Conservation (phyloP, 148 eudicot genomes). For the Arbutus unedo region DNA sequence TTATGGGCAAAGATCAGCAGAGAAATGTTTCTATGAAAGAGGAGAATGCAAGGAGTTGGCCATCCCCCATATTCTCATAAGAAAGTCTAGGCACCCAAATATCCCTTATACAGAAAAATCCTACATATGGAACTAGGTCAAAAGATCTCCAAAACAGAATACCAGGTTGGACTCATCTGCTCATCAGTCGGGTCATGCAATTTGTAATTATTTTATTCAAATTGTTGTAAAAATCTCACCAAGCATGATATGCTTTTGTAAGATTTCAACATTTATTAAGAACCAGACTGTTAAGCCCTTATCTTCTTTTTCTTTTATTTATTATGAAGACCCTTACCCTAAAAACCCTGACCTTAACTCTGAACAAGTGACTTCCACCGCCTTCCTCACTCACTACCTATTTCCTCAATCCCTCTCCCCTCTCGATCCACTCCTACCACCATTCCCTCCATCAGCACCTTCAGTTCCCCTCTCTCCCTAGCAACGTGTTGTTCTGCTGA, state of each 20-base stretch:
- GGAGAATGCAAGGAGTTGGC: too few relatives aligned
- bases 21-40: too few relatives aligned
- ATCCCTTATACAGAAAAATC: too few relatives aligned
- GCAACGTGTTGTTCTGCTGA: too few relatives aligned
- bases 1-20: too few relatives aligned
- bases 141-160: too few relatives aligned
- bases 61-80: too few relatives aligned
- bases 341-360: background rate
- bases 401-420: background rate
- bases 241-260: background rate
- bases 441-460: too few relatives aligned
- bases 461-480: background rate
- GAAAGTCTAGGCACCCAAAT: too few relatives aligned
- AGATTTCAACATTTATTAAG: background rate
- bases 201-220: background rate
- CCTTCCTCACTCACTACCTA: background rate
- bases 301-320: background rate
- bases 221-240: background rate
- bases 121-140: too few relatives aligned
- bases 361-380: background rate
- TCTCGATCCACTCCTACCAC: background rate
- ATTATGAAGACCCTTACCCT: background rate
- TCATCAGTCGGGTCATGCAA: background rate
- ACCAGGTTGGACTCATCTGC: too few relatives aligned
- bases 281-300: background rate